A percentile compares a stretch with the other conserved stretches of the same genome.
Conservation (phyloP, 1,139 yeast species). For the Yamadazyma diddensiae region DNA sequence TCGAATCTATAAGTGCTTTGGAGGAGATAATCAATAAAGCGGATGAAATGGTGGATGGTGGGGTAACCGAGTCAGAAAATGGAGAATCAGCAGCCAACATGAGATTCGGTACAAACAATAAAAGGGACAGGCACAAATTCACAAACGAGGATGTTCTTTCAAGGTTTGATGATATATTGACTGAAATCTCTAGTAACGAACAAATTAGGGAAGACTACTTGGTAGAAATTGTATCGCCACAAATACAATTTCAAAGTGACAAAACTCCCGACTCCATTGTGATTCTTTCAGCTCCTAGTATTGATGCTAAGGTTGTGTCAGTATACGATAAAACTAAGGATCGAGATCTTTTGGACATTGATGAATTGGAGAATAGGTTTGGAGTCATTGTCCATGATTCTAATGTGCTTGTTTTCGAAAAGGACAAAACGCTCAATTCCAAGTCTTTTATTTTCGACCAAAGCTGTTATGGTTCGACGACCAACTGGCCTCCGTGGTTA, state of each 20-base stretch:
- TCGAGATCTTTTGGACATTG: constrained; percentile 19
- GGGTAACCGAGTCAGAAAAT: not conserved
- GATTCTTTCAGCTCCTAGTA: constrained; percentile 36
- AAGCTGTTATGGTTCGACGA: constrained; percentile 34
- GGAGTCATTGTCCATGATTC: constrained; percentile 40
- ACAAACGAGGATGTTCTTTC: constrained; percentile 23
- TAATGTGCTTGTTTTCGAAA: constrained; percentile 38
- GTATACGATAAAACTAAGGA: constrained; percentile 28
- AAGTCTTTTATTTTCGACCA: constrained; percentile 22
- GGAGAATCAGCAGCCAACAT: constrained; percentile 1
- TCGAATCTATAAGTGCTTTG: constrained; percentile 37
- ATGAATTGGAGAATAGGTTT: constrained; percentile 33
- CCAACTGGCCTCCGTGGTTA: constrained; percentile 49
- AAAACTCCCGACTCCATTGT: constrained; percentile 63
- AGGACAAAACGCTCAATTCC: constrained; percentile 18
- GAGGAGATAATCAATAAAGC: constrained; percentile 30
- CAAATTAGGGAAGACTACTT: constrained; percentile 60
- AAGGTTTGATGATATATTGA: constrained; percentile 52
- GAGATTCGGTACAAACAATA: constrained; percentile 1
- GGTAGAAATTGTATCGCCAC: constrained; percentile 79
- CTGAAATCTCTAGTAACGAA: constrained; percentile 39
- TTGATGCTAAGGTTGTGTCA: constrained; percentile 39
- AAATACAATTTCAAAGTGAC: constrained; percentile 74
- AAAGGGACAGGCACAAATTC: constrained; percentile 1
- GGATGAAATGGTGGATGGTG: constrained; percentile 2